Conservation (phyloP, 2,329 filamentous ascomycete species). For the Chrysosporium queenslandicum region DNA sequence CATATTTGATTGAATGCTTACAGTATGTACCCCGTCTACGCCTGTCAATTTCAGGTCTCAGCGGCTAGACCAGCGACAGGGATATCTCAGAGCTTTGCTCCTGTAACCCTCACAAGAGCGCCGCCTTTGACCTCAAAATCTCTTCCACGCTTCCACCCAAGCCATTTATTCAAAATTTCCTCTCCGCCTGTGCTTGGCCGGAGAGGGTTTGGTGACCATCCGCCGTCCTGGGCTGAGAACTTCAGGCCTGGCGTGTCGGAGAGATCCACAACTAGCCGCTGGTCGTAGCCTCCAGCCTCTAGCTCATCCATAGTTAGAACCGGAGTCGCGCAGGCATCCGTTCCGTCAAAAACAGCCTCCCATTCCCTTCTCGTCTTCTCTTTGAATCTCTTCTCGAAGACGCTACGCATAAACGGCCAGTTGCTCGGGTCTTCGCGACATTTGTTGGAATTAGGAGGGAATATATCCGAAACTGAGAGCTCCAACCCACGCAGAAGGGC, state of each 20-base stretch:
- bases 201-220: conserved; percentile 55
- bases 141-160: conserved; percentile 62
- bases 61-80: background rate
- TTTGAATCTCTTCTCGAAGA: conserved; percentile 57
- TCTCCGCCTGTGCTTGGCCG: conserved; percentile 62
- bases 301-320: conserved; percentile 68
- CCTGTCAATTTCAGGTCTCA: background rate
- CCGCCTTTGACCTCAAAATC: conserved; percentile 61
- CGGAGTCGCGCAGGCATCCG: conserved; percentile 86
- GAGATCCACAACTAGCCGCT: conserved; percentile 43
- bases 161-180: conserved; percentile 58
- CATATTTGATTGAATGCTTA: background rate
- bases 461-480: conserved; percentile 40
- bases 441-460: conserved; percentile 40
- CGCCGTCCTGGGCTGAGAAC: conserved; percentile 50
- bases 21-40: too few relatives aligned
- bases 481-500: conserved; percentile 57
- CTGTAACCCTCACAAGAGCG: conserved; percentile 47
- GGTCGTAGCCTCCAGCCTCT: conserved; percentile 45
- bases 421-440: conserved; percentile 49
- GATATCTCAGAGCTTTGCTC: conserved; percentile 14
- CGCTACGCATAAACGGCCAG: conserved; percentile 57
- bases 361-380: conserved; percentile 64
- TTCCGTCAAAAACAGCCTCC: conserved; percentile 78
- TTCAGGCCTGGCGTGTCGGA: conserved; percentile 58